Evolutionary conservation across 306 rosid genomes (phyloP).

Genomic region (Purshia tridentata): DNA sequence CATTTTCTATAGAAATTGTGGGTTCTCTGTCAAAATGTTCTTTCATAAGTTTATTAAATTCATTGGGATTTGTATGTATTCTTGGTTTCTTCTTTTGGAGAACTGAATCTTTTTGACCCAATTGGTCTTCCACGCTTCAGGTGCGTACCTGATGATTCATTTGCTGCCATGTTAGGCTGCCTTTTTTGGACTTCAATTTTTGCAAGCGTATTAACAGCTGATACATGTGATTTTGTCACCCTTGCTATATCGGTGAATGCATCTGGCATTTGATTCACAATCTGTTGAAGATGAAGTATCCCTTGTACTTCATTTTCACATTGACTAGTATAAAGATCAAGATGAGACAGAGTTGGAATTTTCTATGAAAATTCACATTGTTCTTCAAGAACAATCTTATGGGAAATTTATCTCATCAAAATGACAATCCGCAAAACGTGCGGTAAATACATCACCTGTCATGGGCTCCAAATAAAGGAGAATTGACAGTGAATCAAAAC

Average conservation of each 20-base stretch:
- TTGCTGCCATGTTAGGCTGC: neutral
- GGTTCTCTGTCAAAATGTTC: too few species aligned
- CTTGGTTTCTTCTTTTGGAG: neutral
- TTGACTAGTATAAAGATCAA: neutral
- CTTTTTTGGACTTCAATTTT: neutral
- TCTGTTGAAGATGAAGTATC: neutral
- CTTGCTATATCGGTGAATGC: neutral
- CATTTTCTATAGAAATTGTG: too few species aligned
- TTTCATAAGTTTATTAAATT: neutral
- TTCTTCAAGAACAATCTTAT: neutral
- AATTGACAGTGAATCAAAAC: neutral
- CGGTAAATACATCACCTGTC: neutral
- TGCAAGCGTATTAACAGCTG: neutral
- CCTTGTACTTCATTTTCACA: constrained; percentile 3
- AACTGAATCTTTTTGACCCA: too few species aligned
- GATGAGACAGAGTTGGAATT: neutral
- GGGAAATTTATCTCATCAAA: constrained; percentile 14
- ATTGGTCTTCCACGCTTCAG: too few species aligned
- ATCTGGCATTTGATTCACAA: constrained; percentile 1
- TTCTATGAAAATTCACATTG: neutral
- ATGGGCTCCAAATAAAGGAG: neutral
- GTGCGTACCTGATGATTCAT: neutral
- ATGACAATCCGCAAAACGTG: constrained; percentile 13
- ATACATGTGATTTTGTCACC: neutral
- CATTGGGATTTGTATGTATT: neutral